Percentiles rank a stretch among this genome's conserved stretches.
Conservation (phyloP, 306 rosid species). For the Ormosia semicastrata region DNA sequence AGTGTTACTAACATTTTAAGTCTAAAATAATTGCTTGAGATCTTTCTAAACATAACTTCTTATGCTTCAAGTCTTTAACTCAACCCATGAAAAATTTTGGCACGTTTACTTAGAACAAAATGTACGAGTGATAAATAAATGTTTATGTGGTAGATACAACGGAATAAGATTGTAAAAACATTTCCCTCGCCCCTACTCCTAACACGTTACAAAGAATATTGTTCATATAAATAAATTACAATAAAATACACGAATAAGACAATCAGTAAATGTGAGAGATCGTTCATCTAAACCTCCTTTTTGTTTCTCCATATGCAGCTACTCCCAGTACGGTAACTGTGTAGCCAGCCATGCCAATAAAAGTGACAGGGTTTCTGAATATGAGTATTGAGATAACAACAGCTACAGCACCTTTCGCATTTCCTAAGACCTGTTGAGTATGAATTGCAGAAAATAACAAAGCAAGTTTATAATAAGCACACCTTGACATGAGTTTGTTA, state of each 20-base stretch:
- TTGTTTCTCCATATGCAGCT: conserved; percentile 88
- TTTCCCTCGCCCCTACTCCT: conserved; percentile 23
- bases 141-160: conserved; percentile 30
- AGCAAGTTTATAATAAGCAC: not conserved
- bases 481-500: not conserved
- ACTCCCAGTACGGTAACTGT: conserved; percentile 79
- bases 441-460: not conserved
- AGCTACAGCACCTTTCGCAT: conserved; percentile 97
- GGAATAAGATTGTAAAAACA: conserved; percentile 11
- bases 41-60: not conserved
- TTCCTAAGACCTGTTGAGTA: conserved; percentile 76
- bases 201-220: conserved; percentile 38
- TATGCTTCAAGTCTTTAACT: not conserved
- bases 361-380: conserved; percentile 89
- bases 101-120: conserved; percentile 5
- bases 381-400: conserved; percentile 95
- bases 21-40: not conserved
- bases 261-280: conserved; percentile 3
- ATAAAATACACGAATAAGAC: conserved; percentile 26
- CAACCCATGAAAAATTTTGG: not conserved
- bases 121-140: conserved; percentile 18
- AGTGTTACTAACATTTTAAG: no score
- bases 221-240: conserved; percentile 26
- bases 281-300: conserved; percentile 77
- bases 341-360: conserved; percentile 86